Evolutionary conservation across 2,329 filamentous ascomycete species (phyloP).

Genomic region (Chaetomiaceae sp.): DNA sequence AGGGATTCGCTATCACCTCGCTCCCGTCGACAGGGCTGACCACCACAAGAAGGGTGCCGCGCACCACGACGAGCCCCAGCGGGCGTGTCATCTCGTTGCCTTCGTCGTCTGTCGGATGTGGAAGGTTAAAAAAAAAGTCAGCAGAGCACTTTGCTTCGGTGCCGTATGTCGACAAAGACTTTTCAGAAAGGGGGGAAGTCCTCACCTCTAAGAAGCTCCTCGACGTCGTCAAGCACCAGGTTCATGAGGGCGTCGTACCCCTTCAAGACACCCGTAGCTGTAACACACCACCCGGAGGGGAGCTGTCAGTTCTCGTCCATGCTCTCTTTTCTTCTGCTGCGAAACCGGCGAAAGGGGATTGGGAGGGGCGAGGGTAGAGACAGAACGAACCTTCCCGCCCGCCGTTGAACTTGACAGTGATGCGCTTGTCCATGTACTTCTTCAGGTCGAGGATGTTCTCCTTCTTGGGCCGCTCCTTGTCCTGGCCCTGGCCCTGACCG

Average conservation of each 20-base stretch:
- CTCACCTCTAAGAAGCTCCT: constrained; percentile 82
- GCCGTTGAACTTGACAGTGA: constrained; percentile 94
- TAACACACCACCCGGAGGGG: no score
- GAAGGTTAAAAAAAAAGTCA: no score
- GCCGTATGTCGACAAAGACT: no score
- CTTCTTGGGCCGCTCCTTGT: constrained; percentile 80
- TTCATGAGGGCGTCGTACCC: constrained; percentile 99
- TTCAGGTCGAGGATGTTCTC: constrained; percentile 94
- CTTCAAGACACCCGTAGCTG: constrained; percentile 85
- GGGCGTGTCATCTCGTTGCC: constrained; percentile 79
- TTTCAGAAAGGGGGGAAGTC: constrained; percentile 9
- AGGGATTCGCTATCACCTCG: constrained; percentile 94
- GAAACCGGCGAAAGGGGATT: no score
- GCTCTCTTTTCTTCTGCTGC: background rate
- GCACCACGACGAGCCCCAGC: constrained; percentile 81
- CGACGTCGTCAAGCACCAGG: constrained; percentile 88
- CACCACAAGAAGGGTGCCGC: constrained; percentile 86
- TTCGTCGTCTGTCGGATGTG: constrained; percentile 70
- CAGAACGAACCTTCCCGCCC: constrained; percentile 71
- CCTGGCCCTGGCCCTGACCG: constrained; percentile 42
- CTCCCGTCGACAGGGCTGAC: constrained; percentile 92
- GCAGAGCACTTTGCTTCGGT: no score
- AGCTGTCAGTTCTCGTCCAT: background rate
- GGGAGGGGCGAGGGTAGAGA: background rate
- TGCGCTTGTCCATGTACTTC: constrained; percentile 96